A percentile compares a stretch with the other conserved stretches of the same genome.
phyloP scores from a whole-genome alignment of 140 eudicot genomes.

The Bidens hawaiensis region DNA sequence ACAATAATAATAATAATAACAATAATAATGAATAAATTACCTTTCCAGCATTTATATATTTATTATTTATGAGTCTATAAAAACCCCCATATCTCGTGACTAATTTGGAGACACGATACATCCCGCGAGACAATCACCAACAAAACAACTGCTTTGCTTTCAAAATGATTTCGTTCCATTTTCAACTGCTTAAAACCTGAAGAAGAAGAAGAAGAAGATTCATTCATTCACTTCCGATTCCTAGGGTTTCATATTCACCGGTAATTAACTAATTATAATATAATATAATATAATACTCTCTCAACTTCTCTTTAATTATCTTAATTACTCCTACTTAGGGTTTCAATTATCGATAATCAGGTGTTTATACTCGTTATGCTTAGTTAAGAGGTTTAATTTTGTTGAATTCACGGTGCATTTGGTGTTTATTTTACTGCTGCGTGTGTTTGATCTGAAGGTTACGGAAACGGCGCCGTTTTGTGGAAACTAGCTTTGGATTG shows the following conservation, averaged over 20 bases:
- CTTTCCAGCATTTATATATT: neutral
- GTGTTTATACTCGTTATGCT: too few relatives aligned
- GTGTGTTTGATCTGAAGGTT: constrained; percentile 16
- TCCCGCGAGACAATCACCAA: constrained; percentile 28
- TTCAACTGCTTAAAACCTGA: constrained; percentile 33
- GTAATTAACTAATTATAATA: too few relatives aligned
- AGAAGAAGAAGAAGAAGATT: constrained; percentile 4
- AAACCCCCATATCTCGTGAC: constrained; percentile 14
- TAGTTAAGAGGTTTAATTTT: neutral
- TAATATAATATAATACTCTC: constrained; percentile 17
- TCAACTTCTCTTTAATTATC: constrained; percentile 8
- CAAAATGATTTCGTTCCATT: constrained; percentile 33
- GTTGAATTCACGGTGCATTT: constrained; percentile 13
- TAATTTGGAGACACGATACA: constrained; percentile 13
- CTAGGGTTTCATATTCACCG: constrained; percentile 22
- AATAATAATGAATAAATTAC: too few relatives aligned
- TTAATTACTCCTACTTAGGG: constrained; percentile 14
- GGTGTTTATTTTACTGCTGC: constrained; percentile 17
- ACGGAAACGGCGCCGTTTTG: neutral
- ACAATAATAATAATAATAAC: too few relatives aligned
- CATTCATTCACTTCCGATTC: constrained; percentile 11
- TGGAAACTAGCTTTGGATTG: constrained; percentile 4
- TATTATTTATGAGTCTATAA: neutral
- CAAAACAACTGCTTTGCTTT: constrained; percentile 22
- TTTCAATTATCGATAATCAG: neutral